These are phyloP conservation scores for Lactarius hatsudake DNA, from an alignment of 768 basidiomycete genomes.

Conservation along the genomic window DNA sequence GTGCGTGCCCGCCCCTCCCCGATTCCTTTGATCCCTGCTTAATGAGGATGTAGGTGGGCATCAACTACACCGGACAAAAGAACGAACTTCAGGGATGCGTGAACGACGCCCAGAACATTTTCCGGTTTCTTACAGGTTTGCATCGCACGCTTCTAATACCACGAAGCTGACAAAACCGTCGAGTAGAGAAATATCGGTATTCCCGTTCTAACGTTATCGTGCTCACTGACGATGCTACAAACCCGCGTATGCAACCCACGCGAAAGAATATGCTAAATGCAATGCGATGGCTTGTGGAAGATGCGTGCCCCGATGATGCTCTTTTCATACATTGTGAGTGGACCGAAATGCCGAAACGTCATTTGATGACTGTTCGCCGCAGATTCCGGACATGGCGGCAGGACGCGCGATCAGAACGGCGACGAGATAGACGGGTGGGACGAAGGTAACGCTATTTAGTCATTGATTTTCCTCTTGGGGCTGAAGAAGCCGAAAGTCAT, in stretches of 20 bases:
- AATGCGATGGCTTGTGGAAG: constrained; percentile 90
- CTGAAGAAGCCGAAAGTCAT: constrained; percentile 51
- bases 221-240: constrained; percentile 71
- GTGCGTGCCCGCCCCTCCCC: constrained; percentile 43
- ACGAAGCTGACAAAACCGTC: neutral
- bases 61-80: constrained; percentile 74
- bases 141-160: constrained; percentile 15
- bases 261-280: constrained; percentile 77
- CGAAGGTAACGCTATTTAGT: constrained; percentile 48
- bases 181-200: constrained; percentile 28
- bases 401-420: constrained; percentile 77
- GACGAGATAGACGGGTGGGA: constrained; percentile 85
- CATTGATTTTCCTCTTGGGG: neutral
- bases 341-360: neutral
- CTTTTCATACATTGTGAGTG: constrained; percentile 84
- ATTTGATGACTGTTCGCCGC: neutral
- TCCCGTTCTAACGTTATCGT: constrained; percentile 75
- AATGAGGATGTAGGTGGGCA: constrained; percentile 62
- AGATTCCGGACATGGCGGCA: constrained; percentile 96
- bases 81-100: constrained; percentile 82
- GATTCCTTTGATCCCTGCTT: neutral
- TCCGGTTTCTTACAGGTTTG: constrained; percentile 70
- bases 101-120: constrained; percentile 85
- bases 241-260: constrained; percentile 70
- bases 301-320: constrained; percentile 77